Conservation (phyloP, 2,329 filamentous ascomycete genomes). For the Neopestalotiopsis clavispora region DNA sequence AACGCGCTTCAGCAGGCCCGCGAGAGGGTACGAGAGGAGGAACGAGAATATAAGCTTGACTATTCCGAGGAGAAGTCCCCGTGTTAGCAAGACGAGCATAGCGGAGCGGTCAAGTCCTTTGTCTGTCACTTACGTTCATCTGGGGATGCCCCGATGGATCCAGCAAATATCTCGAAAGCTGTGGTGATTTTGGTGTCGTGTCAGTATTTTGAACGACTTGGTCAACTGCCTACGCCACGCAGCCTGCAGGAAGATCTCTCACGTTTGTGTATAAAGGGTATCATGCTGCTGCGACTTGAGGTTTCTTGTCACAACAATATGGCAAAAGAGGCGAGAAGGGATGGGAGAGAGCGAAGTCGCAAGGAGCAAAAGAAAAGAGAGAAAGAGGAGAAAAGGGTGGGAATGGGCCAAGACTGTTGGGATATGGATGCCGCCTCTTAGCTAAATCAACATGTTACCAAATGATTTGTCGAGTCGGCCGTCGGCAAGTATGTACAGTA, state of each 20-base stretch:
- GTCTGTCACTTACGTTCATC: conserved; percentile 40
- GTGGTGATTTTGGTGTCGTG: conserved; percentile 1
- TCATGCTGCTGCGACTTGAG: conserved; percentile 15
- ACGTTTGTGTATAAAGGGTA: conserved; percentile 23
- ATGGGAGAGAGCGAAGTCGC: background rate
- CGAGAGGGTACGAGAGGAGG: conserved; percentile 89
- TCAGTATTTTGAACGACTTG: background rate
- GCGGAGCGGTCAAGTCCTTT: conserved; percentile 7
- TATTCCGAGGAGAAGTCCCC: conserved; percentile 36
- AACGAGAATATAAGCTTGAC: conserved; percentile 92
- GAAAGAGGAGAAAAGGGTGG: background rate
- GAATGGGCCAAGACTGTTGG: background rate
- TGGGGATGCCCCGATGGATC: conserved; percentile 38
- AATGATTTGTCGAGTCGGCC: conserved; percentile 1
- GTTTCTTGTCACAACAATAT: background rate
- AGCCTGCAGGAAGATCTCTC: background rate
- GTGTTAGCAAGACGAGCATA: conserved; percentile 18
- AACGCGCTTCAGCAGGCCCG: conserved; percentile 85
- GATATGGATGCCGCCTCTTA: background rate
- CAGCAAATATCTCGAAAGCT: conserved; percentile 41
- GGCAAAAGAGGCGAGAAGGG: background rate
- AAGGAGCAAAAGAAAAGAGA: no score
- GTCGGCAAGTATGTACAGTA: background rate
- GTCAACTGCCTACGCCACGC: background rate
- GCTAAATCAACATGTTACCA: background rate